Evolutionary conservation across 1,139 yeast species (phyloP), one percentile per base, ranked within the genome.

Genomic region (Yamadazyma songkhlaensis): DNA sequence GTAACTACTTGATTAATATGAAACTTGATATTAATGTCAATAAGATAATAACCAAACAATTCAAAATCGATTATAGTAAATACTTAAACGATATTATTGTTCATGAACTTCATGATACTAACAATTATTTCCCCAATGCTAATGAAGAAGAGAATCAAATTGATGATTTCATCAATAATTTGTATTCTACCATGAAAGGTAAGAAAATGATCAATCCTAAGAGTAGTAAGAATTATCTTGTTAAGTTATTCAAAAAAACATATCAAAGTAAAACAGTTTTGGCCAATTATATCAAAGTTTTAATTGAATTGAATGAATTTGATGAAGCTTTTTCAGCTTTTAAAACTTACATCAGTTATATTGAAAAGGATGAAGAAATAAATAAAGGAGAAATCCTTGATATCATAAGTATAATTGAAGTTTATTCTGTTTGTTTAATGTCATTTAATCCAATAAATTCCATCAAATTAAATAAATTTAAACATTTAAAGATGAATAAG

Each of bases 311-410:
- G 37, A 50, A 55, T 11, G 73, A 70, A 45, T 64, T 55, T 40
- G 76, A 71, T 43, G 76, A 71, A 46, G 76, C 76, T 0, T 55
- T 64, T 39, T 72, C 71, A 5, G 74, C 71, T 0, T 64, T 70
- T 40, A 62, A 60, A 24, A 68, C 75, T 0, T 68, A 60, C 40
- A 49, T 57, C 5, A 50, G 50, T 25, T 71, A 71, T 45, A 41
- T 64, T 11, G 60, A 61, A 17, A 65, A 60, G 32, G 70, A 65
- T 20, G 57, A 61, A 42, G 59, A 59, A 31, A 69, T 65, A 29
- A 51, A 58, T 32, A 53, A 54, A 12, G 73, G 74, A 2, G 36
- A 47, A 12, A 52, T 65, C 25, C 53, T 55, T 14, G 70, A 71
- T 41, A 50, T 70, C 11, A 51, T 71, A 30, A 49, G 62, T 7